These are phyloP conservation scores for Lichtheimia hyalospora DNA, from an alignment of 371 early-diverging fungal genomes.

Conservation along the genomic window DNA sequence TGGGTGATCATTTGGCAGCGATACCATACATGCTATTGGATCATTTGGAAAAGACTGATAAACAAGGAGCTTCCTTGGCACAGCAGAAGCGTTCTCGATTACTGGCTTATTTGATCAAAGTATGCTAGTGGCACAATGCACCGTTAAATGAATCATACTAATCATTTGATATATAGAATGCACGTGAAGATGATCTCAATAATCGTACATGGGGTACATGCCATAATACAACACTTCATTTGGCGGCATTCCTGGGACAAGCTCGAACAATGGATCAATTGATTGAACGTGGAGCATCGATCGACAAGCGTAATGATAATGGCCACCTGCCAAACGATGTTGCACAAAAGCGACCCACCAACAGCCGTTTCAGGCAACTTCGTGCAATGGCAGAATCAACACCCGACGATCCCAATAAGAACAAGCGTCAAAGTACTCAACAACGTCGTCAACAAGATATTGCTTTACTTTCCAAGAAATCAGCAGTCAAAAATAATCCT, in stretches of 20 bases:
- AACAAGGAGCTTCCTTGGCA: slow-evolving; percentile 2
- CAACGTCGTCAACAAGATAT: slow-evolving; percentile 21
- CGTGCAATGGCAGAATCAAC: slow-evolving; percentile 10
- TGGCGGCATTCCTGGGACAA: slow-evolving; percentile 18
- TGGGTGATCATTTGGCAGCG: slow-evolving; percentile 3
- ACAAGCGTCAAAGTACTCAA: slow-evolving; percentile 4
- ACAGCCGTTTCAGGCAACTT: slow-evolving; percentile 12
- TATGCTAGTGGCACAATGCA: neutral
- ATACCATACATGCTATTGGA: slow-evolving; percentile 16
- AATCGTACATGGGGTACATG: slow-evolving; percentile 19
- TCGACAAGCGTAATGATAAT: slow-evolving; percentile 10
- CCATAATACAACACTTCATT: slow-evolving; percentile 20
- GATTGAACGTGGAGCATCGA: slow-evolving; percentile 13
- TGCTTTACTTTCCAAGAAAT: slow-evolving; percentile 22
- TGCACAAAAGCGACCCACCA: slow-evolving; percentile 2
- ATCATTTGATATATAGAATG: slow-evolving; percentile 4
- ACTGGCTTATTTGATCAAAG: slow-evolving; percentile 29
- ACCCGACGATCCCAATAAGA: neutral
- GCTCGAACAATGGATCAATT: slow-evolving; percentile 7
- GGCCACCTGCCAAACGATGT: slow-evolving; percentile 18
- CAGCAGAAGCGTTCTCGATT: slow-evolving; percentile 21
- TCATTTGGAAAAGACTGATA: slow-evolving; percentile 12
- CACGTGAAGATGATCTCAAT: slow-evolving; percentile 7
- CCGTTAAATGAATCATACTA: no score
- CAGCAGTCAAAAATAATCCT: slow-evolving; percentile 39